phyloP scores from a whole-genome alignment of 768 basidiomycete genomes.

The Lentinula raphanica region DNA sequence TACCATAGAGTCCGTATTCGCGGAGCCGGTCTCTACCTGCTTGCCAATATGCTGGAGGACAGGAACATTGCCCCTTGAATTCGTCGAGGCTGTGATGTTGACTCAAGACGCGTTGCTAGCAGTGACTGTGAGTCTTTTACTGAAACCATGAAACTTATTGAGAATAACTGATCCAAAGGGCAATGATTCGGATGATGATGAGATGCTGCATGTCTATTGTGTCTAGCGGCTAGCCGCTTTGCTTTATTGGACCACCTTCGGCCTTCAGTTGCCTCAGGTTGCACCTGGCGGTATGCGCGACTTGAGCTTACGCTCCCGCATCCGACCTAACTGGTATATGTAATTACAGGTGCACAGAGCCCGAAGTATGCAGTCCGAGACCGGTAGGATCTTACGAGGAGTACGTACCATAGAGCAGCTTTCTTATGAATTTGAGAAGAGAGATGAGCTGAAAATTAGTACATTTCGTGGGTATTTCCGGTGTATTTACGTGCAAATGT shows the following conservation, averaged over 20 bases:
- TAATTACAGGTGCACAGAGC: background rate
- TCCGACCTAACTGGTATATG: background rate
- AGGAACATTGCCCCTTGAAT: constrained; percentile 9
- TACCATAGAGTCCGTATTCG: constrained; percentile 6
- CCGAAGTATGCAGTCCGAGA: background rate
- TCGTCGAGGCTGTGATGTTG: constrained; percentile 26
- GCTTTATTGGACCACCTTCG: too few relatives aligned
- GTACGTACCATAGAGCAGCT: background rate
- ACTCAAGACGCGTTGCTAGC: constrained; percentile 29
- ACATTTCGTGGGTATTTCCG: background rate
- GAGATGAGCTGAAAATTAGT: background rate
- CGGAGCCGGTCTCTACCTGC: background rate
- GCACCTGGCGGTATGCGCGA: background rate
- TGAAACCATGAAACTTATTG: background rate
- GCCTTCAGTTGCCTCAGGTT: too few relatives aligned
- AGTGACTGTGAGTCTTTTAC: constrained; percentile 12
- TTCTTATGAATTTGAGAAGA: background rate
- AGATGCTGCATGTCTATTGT: background rate
- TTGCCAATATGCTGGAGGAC: background rate
- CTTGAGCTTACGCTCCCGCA: background rate
- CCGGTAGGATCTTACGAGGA: background rate
- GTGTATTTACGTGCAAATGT: constrained; percentile 3
- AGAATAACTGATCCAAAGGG: background rate
- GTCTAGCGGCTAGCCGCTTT: too few relatives aligned
- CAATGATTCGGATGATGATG: too few relatives aligned